Conservation (phyloP, 2,329 filamentous ascomycete genomes). For the Aspergillus aculeatus region DNA sequence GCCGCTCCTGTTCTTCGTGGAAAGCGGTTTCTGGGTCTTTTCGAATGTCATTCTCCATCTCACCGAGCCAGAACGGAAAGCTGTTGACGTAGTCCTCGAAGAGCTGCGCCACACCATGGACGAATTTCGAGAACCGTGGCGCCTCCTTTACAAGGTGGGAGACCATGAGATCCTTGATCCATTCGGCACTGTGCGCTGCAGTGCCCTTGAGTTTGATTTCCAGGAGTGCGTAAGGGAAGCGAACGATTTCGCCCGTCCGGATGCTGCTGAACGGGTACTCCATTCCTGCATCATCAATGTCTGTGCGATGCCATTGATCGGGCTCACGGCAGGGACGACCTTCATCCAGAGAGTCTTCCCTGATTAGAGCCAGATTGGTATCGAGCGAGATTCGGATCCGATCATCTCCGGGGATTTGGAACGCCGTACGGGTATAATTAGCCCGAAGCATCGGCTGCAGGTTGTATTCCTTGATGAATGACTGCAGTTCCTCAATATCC, state of each 20-base stretch:
- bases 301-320: slow-evolving; percentile 82
- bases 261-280: slow-evolving; percentile 84
- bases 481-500: slow-evolving; percentile 73
- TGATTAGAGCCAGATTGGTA: slow-evolving; percentile 84
- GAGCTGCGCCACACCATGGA: slow-evolving; percentile 84
- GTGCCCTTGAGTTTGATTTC: slow-evolving; percentile 78
- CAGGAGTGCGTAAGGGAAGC: slow-evolving; percentile 85
- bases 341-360: slow-evolving; percentile 69
- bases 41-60: slow-evolving; percentile 89
- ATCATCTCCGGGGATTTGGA: slow-evolving; percentile 92
- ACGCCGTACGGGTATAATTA: slow-evolving; percentile 91
- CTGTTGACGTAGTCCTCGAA: slow-evolving; percentile 97
- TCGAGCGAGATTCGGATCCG: slow-evolving; percentile 90
- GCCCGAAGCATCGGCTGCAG: slow-evolving; percentile 84
- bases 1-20: slow-evolving; percentile 83
- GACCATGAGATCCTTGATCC: slow-evolving; percentile 87
- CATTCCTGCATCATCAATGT: slow-evolving; percentile 81
- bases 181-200: slow-evolving; percentile 66
- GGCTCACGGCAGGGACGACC: slow-evolving; percentile 87
- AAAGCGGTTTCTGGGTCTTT: slow-evolving; percentile 89
- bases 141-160: slow-evolving; percentile 90
- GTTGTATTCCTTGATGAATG: slow-evolving; percentile 72
- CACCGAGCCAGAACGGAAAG: slow-evolving; percentile 92
- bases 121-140: slow-evolving; percentile 93
- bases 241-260: slow-evolving; percentile 84